Conservation (phyloP, 164 flowering plant species). For the Tetracentron sinense region DNA sequence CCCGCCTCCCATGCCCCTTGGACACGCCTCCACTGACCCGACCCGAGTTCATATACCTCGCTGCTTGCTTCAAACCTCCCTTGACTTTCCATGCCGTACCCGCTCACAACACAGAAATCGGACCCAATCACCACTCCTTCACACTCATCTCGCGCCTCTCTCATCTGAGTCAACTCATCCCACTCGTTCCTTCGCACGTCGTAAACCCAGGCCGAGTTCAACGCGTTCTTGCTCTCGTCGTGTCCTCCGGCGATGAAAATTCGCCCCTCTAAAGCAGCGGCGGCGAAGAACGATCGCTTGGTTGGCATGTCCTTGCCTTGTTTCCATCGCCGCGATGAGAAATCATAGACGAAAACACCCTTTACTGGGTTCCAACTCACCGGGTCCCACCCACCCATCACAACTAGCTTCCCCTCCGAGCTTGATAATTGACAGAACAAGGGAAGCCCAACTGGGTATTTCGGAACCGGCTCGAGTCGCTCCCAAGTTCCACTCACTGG, state of each 20-base stretch:
- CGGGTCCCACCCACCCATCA: slow-evolving; percentile 86
- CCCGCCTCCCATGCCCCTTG: slow-evolving; percentile 51
- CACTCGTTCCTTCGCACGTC: slow-evolving; percentile 60
- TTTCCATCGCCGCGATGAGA: slow-evolving; percentile 43
- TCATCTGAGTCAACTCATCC: slow-evolving; percentile 54
- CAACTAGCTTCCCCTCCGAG: slow-evolving; percentile 51
- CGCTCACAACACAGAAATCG: slow-evolving; percentile 85
- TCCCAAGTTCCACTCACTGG: slow-evolving; percentile 42
- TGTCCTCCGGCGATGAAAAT: slow-evolving; percentile 78
- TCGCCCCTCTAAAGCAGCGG: slow-evolving; percentile 34
- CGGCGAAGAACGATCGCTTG: slow-evolving; percentile 63
- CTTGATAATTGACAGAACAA: slow-evolving; percentile 60
- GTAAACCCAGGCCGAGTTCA: slow-evolving; percentile 51
- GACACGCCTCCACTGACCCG: slow-evolving; percentile 51
- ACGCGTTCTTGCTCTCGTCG: slow-evolving; percentile 79
- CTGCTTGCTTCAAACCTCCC: slow-evolving; percentile 54
- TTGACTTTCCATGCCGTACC: slow-evolving; percentile 68
- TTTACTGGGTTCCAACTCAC: slow-evolving; percentile 49
- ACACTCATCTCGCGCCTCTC: slow-evolving; percentile 80
- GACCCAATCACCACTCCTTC: slow-evolving; percentile 52
- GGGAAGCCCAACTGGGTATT: slow-evolving; percentile 55
- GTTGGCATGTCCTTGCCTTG: slow-evolving; percentile 57
- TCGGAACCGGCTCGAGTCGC: slow-evolving; percentile 41
- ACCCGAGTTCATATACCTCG: slow-evolving; percentile 36
- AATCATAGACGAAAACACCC: slow-evolving; percentile 60